Conservation (phyloP, 2,329 filamentous ascomycete species). For the Graphiopsis chlorocephala region DNA sequence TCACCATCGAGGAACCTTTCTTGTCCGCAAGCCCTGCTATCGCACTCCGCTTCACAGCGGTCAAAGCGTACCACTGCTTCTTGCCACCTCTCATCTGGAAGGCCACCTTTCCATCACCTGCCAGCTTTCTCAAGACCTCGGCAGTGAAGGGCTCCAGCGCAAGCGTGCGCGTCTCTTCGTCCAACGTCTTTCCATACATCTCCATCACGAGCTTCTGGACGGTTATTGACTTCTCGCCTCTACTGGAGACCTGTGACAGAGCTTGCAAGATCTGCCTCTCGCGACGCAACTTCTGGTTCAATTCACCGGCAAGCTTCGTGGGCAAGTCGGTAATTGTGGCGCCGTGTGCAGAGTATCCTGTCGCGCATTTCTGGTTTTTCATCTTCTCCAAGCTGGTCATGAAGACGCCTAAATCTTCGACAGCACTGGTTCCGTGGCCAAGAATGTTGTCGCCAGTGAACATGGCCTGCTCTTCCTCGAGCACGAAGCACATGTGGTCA, state of each 20-base stretch:
- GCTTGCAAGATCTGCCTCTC: slow-evolving; percentile 42
- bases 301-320: slow-evolving; percentile 39
- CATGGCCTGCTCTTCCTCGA: slow-evolving; percentile 38
- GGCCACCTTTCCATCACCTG: slow-evolving; percentile 29
- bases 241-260: slow-evolving; percentile 32
- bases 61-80: background rate
- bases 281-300: slow-evolving; percentile 39
- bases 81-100: slow-evolving; percentile 1
- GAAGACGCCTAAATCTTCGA: slow-evolving; percentile 40
- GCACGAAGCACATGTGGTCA: slow-evolving; percentile 38
- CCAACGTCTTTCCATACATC: slow-evolving; percentile 43
- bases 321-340: slow-evolving; percentile 38
- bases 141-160: slow-evolving; percentile 76
- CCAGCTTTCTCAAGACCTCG: slow-evolving; percentile 63
- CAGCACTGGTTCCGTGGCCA: slow-evolving; percentile 40
- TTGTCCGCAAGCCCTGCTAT: background rate
- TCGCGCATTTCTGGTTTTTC: slow-evolving; percentile 34
- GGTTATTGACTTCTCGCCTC: slow-evolving; percentile 36
- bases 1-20: background rate
- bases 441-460: slow-evolving; percentile 41
- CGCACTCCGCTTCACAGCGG: background rate
- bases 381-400: slow-evolving; percentile 39
- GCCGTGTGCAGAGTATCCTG: slow-evolving; percentile 50
- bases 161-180: slow-evolving; percentile 48
- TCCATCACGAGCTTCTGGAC: slow-evolving; percentile 43